Conservation (phyloP, 2,329 filamentous ascomycete species). For the Fusarium sp. region DNA sequence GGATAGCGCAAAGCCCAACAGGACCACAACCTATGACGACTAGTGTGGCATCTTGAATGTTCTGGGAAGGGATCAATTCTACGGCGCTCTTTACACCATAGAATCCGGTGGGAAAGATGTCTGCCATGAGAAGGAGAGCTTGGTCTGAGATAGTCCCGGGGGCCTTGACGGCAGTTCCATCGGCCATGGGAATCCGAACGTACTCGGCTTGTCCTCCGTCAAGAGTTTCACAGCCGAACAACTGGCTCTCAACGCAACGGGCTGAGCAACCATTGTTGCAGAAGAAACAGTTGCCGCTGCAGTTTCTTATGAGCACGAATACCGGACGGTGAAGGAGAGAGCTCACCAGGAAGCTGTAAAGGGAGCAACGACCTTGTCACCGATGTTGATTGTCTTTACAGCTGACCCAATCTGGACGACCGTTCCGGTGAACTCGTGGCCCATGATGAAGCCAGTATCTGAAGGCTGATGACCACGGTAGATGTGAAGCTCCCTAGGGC, state of each 20-base stretch:
- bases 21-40: slow-evolving; percentile 88
- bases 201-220: slow-evolving; percentile 87
- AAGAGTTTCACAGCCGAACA: slow-evolving; percentile 76
- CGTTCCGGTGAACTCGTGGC: slow-evolving; percentile 87
- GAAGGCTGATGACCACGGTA: slow-evolving; percentile 84
- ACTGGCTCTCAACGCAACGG: slow-evolving; percentile 73
- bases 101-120: slow-evolving; percentile 90
- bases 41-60: slow-evolving; percentile 67
- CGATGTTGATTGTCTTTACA: slow-evolving; percentile 75
- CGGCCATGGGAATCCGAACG: slow-evolving; percentile 82
- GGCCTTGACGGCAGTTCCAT: slow-evolving; percentile 81
- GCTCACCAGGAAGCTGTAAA: slow-evolving; percentile 83
- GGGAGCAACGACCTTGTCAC: slow-evolving; percentile 83
- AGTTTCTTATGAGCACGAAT: not conserved
- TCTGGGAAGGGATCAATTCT: slow-evolving; percentile 60
- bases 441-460: slow-evolving; percentile 72
- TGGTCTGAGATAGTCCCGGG: slow-evolving; percentile 74
- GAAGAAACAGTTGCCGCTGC: slow-evolving; percentile 78
- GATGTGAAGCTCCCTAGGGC: slow-evolving; percentile 80
- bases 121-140: slow-evolving; percentile 86
- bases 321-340: not conserved
- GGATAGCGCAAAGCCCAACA: slow-evolving; percentile 84
- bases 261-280: slow-evolving; percentile 81
- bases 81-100: slow-evolving; percentile 86
- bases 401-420: slow-evolving; percentile 73